A percentile compares a stretch with the other conserved stretches of the same genome.
Evolutionary conservation across 495 filamentous ascomycete genomes (phyloP).

Genomic region (Aspergillus indologenus): DNA sequence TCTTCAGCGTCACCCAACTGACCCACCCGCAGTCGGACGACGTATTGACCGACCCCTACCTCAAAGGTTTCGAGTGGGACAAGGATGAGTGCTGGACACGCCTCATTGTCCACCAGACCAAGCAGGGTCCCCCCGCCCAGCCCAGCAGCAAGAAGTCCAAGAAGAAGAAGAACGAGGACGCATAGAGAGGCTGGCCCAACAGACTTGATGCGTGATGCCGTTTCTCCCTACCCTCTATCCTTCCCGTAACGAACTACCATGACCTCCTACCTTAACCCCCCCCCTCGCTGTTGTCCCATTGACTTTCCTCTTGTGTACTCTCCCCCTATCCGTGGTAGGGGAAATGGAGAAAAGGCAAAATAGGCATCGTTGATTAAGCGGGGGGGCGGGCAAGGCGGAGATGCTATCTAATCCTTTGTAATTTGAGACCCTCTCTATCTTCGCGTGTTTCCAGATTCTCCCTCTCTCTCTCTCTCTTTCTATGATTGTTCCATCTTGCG

Average conservation of each 20-base stretch:
- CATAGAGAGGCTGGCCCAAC: slow-evolving; percentile 21
- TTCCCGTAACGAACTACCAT: slow-evolving; percentile 6
- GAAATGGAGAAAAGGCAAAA: too few species aligned
- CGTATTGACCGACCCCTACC: slow-evolving; percentile 74
- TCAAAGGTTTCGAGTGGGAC: slow-evolving; percentile 93
- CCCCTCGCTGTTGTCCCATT: slow-evolving; percentile 13
- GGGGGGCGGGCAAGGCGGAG: too few species aligned
- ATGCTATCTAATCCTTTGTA: not conserved
- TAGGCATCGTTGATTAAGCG: too few species aligned
- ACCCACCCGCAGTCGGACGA: slow-evolving; percentile 69
- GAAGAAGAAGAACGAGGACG: slow-evolving; percentile 55
- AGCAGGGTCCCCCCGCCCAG: slow-evolving; percentile 52
- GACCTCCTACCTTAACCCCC: too few species aligned
- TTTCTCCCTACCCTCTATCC: not conserved
- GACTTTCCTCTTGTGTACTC: too few species aligned
- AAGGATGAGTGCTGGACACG: slow-evolving; percentile 76
- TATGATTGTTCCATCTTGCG: not conserved
- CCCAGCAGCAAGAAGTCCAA: slow-evolving; percentile 66
- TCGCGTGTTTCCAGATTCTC: not conserved
- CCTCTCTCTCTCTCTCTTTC: not conserved
- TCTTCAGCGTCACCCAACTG: slow-evolving; percentile 11
- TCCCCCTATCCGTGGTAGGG: too few species aligned
- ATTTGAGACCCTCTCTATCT: not conserved
- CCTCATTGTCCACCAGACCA: slow-evolving; percentile 80
- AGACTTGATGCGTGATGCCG: not conserved